A percentile compares a stretch with the other conserved stretches of the same genome.
These are phyloP conservation scores for Emiliania huxleyi DNA, from an alignment of 78 protist genomes.

Conservation along the genomic window DNA sequence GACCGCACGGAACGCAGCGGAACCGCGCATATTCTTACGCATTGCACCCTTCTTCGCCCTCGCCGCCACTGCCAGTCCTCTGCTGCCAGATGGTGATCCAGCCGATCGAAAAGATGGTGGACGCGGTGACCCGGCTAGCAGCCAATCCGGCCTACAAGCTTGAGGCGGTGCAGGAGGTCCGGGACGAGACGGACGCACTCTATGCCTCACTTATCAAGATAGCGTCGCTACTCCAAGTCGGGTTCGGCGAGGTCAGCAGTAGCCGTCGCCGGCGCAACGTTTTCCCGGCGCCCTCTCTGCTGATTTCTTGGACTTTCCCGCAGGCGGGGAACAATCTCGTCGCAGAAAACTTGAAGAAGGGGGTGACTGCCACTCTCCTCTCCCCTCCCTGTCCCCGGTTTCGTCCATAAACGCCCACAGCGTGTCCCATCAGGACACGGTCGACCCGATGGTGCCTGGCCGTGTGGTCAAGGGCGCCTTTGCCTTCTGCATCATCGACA, in stretches of 20 bases:
- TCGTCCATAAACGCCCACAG: too few species aligned
- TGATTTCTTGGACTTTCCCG: too few species aligned
- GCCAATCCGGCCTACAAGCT: neutral
- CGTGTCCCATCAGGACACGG: too few species aligned
- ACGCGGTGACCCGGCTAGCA: neutral
- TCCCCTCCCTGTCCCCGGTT: too few species aligned
- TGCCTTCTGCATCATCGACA: neutral
- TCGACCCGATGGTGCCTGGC: neutral
- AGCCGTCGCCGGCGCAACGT: too few species aligned
- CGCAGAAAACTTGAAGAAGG: neutral
- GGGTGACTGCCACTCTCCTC: too few species aligned
- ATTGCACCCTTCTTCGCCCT: too few species aligned
- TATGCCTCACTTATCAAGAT: neutral
- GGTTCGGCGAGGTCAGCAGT: slow-evolving; percentile 33
- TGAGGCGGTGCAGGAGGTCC: neutral
- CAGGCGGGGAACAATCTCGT: neutral
- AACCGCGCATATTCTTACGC: too few species aligned
- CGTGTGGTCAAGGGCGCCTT: neutral
- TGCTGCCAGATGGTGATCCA: neutral
- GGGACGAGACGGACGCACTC: neutral
- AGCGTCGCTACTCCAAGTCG: neutral
- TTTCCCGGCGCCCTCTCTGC: too few species aligned
- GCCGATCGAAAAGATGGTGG: slow-evolving; percentile 1
- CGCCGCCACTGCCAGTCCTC: too few species aligned
- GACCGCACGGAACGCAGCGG: too few species aligned